Conservation (phyloP, 2,329 filamentous ascomycete genomes). For the Myriosclerotinia curreyana region DNA sequence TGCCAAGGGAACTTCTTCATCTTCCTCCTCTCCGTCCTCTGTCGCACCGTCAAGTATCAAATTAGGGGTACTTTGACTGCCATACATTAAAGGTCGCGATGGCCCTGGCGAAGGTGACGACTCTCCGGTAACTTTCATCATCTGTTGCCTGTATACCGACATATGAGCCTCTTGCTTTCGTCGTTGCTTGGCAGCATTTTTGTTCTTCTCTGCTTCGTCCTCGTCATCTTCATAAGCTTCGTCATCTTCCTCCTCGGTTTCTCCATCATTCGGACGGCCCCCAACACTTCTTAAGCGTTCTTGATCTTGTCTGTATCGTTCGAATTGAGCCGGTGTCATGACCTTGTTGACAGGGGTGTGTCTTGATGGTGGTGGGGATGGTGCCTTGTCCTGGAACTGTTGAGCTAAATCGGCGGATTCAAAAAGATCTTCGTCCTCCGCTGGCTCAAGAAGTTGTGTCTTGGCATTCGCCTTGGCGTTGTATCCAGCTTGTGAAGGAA, state of each 20-base stretch:
- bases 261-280: conserved; percentile 48
- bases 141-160: conserved; percentile 85
- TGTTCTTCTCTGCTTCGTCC: conserved; percentile 74
- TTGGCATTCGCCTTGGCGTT: conserved; percentile 29
- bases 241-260: conserved; percentile 59
- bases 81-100: conserved; percentile 51
- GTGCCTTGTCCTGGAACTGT: conserved; percentile 32
- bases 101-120: conserved; percentile 46
- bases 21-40: conserved; percentile 65
- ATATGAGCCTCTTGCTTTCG: conserved; percentile 88
- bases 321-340: conserved; percentile 87
- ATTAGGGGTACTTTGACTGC: conserved; percentile 61
- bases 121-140: conserved; percentile 94
- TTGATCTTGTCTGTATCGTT: conserved; percentile 73
- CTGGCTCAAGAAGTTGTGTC: conserved; percentile 33
- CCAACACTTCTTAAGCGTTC: conserved; percentile 53
- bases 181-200: conserved; percentile 70
- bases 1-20: conserved; percentile 83
- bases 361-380: conserved; percentile 23
- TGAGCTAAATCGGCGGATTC: conserved; percentile 35
- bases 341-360: conserved; percentile 63
- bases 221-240: conserved; percentile 70
- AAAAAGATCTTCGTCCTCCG: conserved; percentile 35
- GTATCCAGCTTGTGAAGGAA: conserved; percentile 27
- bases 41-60: conserved; percentile 43